phyloP scores from a whole-genome alignment of 164 flowering plant species.

The Chloranthus sessilifolius region DNA sequence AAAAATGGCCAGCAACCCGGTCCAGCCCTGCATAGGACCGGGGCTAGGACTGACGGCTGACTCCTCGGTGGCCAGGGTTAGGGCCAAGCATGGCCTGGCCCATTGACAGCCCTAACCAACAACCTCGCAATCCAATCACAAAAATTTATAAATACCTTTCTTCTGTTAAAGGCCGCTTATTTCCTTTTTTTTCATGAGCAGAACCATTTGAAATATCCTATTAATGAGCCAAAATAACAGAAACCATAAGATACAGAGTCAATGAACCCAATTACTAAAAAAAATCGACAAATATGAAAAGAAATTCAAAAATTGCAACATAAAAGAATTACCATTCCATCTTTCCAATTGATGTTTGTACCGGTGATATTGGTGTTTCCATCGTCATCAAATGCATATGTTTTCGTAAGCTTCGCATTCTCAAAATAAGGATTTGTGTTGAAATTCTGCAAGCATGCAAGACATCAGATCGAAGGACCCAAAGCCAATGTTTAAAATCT shows the following conservation, averaged over 20 bases:
- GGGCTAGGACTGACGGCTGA: too few relatives aligned
- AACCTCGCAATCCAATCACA: neutral
- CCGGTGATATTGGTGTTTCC: constrained; percentile 35
- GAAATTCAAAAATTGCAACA: neutral
- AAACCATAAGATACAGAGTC: neutral
- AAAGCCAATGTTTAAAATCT: too few relatives aligned
- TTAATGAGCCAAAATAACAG: neutral
- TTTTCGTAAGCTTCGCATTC: constrained; percentile 36
- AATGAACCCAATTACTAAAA: neutral
- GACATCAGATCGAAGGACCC: neutral
- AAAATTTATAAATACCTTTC: constrained; percentile 25
- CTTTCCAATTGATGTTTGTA: constrained; percentile 48
- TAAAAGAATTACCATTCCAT: constrained; percentile 36
- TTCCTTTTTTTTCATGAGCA: constrained; percentile 36
- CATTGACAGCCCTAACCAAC: neutral
- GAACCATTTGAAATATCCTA: constrained; percentile 37
- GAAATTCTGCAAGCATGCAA: constrained; percentile 30
- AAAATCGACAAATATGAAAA: neutral
- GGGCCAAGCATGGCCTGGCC: too few relatives aligned
- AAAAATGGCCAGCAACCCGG: too few relatives aligned
- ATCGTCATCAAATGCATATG: constrained; percentile 33
- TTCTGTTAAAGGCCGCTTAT: constrained; percentile 31
- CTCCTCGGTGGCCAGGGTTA: too few relatives aligned
- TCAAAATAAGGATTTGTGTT: constrained; percentile 42
- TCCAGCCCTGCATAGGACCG: too few relatives aligned